Evolutionary conservation across 371 early-diverging fungal genomes (phyloP).

Genomic region (Mortierella polycephala): DNA sequence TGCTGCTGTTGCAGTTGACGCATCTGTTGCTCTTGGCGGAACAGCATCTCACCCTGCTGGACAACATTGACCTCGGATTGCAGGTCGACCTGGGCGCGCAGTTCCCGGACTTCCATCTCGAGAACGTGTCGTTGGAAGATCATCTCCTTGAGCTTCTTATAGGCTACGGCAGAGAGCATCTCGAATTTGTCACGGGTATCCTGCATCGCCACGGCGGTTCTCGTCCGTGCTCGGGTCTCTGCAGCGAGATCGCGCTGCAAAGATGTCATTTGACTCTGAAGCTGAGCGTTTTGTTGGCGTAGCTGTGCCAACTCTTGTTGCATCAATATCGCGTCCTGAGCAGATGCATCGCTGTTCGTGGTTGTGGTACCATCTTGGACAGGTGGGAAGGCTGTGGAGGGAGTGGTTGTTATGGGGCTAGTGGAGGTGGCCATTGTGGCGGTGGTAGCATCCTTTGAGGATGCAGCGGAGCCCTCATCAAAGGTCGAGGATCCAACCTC

Average conservation of each 20-base stretch:
- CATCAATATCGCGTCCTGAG: not conserved
- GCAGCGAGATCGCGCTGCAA: constrained; percentile 58
- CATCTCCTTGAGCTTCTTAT: constrained; percentile 64
- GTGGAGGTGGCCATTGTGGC: too few relatives aligned
- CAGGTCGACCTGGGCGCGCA: constrained; percentile 41
- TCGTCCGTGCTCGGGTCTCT: constrained; percentile 56
- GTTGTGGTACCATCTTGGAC: constrained; percentile 2
- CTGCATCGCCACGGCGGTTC: constrained; percentile 60
- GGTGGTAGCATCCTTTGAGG: constrained; percentile 17
- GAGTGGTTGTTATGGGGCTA: too few relatives aligned
- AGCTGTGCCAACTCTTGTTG: constrained; percentile 29
- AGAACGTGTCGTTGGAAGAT: constrained; percentile 54
- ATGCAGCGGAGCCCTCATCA: constrained; percentile 1
- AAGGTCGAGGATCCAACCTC: constrained; percentile 26
- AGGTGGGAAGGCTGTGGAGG: not conserved
- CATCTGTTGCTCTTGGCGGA: too few relatives aligned
- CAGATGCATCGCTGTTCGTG: not conserved
- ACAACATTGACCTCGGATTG: constrained; percentile 1
- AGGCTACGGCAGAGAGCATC: constrained; percentile 62
- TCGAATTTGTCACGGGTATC: constrained; percentile 64
- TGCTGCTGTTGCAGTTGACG: too few relatives aligned
- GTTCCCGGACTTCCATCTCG: constrained; percentile 49
- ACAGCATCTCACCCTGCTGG: not conserved
- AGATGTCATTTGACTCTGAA: constrained; percentile 33
- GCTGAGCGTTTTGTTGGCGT: constrained; percentile 29